Evolutionary conservation across 1,284 basidiomycete genomes (phyloP).

Genomic region (Fomitopsis betulina): DNA sequence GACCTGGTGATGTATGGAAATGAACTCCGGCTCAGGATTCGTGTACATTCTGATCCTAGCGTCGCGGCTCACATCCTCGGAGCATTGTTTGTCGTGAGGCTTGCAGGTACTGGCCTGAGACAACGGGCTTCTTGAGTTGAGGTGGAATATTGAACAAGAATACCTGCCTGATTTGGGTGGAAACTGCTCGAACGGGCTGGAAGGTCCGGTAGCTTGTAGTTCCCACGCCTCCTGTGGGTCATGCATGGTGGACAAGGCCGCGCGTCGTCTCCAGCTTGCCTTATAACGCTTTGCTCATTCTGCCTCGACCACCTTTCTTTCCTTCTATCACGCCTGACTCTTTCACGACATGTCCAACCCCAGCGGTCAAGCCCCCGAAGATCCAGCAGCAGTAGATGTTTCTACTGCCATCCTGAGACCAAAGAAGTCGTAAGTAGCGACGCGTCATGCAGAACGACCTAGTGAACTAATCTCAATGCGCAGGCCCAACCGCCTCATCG

Average conservation of each 20-base stretch:
- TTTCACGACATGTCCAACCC: constrained; percentile 43
- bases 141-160: not conserved
- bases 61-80: too few species aligned
- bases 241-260: constrained; percentile 26
- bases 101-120: too few species aligned
- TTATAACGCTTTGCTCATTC: constrained; percentile 22
- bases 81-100: too few species aligned
- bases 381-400: constrained; percentile 60
- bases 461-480: constrained; percentile 5
- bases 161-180: not conserved
- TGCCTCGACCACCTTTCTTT: constrained; percentile 17
- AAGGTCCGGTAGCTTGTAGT: not conserved
- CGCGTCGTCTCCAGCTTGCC: constrained; percentile 36
- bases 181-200: constrained; percentile 8
- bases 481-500: constrained; percentile 92
- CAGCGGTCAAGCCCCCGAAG: constrained; percentile 53
- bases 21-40: too few species aligned
- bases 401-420: constrained; percentile 93
- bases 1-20: too few species aligned
- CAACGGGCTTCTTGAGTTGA: too few species aligned
- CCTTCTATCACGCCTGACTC: constrained; percentile 5
- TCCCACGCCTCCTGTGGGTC: constrained; percentile 6
- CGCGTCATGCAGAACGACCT: constrained; percentile 4
- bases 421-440: constrained; percentile 86
- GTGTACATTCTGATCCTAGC: too few species aligned